phyloP scores from a whole-genome alignment of 1,139 yeast species.

The Zygosaccharomyces sapae region DNA sequence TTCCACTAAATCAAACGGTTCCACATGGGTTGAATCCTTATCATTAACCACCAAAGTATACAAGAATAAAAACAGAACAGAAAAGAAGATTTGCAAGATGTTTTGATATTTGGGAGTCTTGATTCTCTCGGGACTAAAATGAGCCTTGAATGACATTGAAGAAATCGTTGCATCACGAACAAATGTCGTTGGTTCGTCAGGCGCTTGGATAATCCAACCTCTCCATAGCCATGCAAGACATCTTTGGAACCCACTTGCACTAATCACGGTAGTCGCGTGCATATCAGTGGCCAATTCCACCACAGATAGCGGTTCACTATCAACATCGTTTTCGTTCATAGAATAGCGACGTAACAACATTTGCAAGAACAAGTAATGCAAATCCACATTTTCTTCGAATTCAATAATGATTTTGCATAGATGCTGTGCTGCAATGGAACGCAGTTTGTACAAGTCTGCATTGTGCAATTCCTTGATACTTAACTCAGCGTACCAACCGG shows the following conservation, averaged over 20 bases:
- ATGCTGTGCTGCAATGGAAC: conserved; percentile 68
- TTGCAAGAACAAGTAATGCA: conserved; percentile 64
- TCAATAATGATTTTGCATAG: conserved; percentile 71
- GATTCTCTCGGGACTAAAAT: conserved; percentile 77
- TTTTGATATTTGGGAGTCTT: conserved; percentile 84
- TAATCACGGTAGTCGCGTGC: conserved; percentile 74
- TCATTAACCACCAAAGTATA: conserved; percentile 65
- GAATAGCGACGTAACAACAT: conserved; percentile 75
- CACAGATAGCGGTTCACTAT: conserved; percentile 62
- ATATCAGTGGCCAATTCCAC: conserved; percentile 82
- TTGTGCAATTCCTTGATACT: conserved; percentile 61
- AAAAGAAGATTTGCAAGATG: conserved; percentile 61
- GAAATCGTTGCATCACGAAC: conserved; percentile 59
- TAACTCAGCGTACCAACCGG: conserved; percentile 70
- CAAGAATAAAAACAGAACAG: conserved; percentile 58
- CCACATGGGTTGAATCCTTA: conserved; percentile 35
- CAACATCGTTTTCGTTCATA: conserved; percentile 59
- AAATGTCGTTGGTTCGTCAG: conserved; percentile 64
- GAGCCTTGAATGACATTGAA: conserved; percentile 53
- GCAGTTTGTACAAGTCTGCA: conserved; percentile 54
- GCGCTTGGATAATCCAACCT: conserved; percentile 84
- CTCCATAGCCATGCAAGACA: conserved; percentile 90
- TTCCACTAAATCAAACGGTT: conserved; percentile 47
- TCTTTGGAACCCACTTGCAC: conserved; percentile 77
- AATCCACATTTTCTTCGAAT: conserved; percentile 47